These are phyloP conservation scores for Cercis canadensis DNA, from an alignment of 306 rosid species.

Conservation along the genomic window DNA sequence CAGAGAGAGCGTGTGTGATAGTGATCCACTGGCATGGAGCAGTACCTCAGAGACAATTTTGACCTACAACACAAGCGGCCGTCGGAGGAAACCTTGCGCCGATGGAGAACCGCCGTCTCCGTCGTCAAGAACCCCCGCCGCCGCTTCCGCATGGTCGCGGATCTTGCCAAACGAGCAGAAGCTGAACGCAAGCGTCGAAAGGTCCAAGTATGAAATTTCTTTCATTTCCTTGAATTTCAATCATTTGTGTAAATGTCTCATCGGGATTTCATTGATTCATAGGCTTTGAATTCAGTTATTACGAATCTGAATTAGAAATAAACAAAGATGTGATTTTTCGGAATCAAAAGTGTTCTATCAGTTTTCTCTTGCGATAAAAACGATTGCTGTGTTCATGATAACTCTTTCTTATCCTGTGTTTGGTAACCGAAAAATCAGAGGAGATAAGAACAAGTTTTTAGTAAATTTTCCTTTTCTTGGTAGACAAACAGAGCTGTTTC, in stretches of 20 bases:
- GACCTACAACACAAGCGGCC: conserved; percentile 65
- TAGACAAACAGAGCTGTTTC: too few relatives aligned
- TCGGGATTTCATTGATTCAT: not conserved
- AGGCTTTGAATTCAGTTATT: too few relatives aligned
- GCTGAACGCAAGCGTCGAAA: conserved; percentile 59
- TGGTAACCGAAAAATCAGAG: not conserved
- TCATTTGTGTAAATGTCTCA: not conserved
- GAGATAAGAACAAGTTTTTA: not conserved
- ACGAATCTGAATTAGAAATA: too few relatives aligned
- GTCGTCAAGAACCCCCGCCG: conserved; percentile 91
- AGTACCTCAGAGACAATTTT: conserved; percentile 73
- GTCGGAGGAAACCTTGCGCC: conserved; percentile 57
- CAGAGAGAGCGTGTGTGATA: not conserved
- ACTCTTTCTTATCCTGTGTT: not conserved
- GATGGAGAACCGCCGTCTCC: conserved; percentile 91
- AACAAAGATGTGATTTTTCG: not conserved
- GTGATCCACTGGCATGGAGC: conserved; percentile 49
- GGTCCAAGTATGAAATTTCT: conserved; percentile 57
- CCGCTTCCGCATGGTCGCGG: conserved; percentile 89
- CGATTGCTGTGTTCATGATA: not conserved
- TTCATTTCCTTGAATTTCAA: not conserved
- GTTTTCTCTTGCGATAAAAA: too few relatives aligned
- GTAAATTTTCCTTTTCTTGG: too few relatives aligned
- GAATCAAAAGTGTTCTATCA: too few relatives aligned
- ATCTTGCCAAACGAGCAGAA: conserved; percentile 85